Evolutionary conservation across 2,329 filamentous ascomycete species (phyloP).

Genomic region (Clarireedia homoeocarpa): DNA sequence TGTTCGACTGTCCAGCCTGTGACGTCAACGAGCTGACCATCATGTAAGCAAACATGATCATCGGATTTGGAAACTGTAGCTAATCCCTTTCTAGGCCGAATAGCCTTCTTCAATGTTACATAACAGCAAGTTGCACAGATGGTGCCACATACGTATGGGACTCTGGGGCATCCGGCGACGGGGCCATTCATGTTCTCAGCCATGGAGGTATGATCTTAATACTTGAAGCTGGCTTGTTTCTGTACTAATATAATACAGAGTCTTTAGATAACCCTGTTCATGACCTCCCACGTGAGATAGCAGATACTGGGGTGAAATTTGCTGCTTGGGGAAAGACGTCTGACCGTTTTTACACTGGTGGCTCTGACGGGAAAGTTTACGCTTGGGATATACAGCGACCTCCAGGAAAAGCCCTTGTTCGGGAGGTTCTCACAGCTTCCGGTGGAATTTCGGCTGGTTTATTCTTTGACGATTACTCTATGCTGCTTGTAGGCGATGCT

Average conservation of each 20-base stretch:
- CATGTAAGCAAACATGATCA: constrained; percentile 31
- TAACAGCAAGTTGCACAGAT: constrained; percentile 55
- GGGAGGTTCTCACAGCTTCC: constrained; percentile 45
- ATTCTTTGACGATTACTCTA: constrained; percentile 49
- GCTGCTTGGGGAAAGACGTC: constrained; percentile 50
- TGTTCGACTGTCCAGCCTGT: constrained; percentile 49
- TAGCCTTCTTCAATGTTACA: constrained; percentile 40
- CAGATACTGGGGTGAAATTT: constrained; percentile 57
- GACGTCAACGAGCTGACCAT: constrained; percentile 58
- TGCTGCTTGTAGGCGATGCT: constrained; percentile 52
- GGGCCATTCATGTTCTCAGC: constrained; percentile 45
- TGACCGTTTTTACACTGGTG: constrained; percentile 55
- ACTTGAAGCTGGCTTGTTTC: neutral
- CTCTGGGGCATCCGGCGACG: constrained; percentile 42
- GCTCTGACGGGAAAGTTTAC: constrained; percentile 54
- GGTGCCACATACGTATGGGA: constrained; percentile 58
- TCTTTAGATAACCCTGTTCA: constrained; percentile 25
- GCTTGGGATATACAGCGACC: constrained; percentile 51
- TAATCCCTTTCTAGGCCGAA: constrained; percentile 38
- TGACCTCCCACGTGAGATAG: constrained; percentile 36
- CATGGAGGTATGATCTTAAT: constrained; percentile 37
- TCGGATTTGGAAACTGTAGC: constrained; percentile 10
- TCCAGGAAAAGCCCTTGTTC: constrained; percentile 37
- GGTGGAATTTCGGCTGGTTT: constrained; percentile 50
- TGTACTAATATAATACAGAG: constrained; percentile 16